Conservation (phyloP, 2,329 filamentous ascomycete species). For the Nemania abortiva region DNA sequence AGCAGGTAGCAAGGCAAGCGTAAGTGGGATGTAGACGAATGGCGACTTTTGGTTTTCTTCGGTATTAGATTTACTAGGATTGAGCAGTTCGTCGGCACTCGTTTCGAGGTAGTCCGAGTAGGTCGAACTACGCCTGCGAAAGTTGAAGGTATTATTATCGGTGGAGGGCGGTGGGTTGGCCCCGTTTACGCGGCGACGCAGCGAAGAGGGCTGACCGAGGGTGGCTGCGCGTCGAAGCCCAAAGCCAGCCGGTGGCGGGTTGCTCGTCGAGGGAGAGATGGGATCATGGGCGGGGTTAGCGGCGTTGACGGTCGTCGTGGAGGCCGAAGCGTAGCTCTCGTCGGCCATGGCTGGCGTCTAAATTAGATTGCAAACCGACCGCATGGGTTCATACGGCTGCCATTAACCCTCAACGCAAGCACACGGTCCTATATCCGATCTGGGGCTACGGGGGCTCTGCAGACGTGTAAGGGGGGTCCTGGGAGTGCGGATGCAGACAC, state of each 20-base stretch:
- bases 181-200: conserved; percentile 45
- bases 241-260: conserved; percentile 53
- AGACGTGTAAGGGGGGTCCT: not conserved
- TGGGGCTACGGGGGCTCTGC: not conserved
- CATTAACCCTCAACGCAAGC: conserved; percentile 17
- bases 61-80: conserved; percentile 59
- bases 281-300: conserved; percentile 34
- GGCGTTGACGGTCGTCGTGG: conserved; percentile 42
- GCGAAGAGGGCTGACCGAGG: conserved; percentile 52
- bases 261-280: conserved; percentile 28
- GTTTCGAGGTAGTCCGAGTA: conserved; percentile 79
- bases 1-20: conserved; percentile 86
- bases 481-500: not conserved
- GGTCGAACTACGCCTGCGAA: conserved; percentile 77
- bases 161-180: conserved; percentile 37
- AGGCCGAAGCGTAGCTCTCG: conserved; percentile 44
- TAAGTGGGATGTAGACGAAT: conserved; percentile 84
- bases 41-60: conserved; percentile 68
- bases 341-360: conserved; percentile 48
- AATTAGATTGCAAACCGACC: conserved; percentile 14
- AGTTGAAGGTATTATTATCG: conserved; percentile 44
- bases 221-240: conserved; percentile 58
- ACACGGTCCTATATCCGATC: conserved; percentile 4
- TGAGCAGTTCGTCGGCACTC: conserved; percentile 78
- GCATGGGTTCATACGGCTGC: conserved; percentile 38